A percentile compares a stretch with the other conserved stretches of the same genome.
Conservation (phyloP, 805 yeast species). For the Ogataea parapolymorpha region DNA sequence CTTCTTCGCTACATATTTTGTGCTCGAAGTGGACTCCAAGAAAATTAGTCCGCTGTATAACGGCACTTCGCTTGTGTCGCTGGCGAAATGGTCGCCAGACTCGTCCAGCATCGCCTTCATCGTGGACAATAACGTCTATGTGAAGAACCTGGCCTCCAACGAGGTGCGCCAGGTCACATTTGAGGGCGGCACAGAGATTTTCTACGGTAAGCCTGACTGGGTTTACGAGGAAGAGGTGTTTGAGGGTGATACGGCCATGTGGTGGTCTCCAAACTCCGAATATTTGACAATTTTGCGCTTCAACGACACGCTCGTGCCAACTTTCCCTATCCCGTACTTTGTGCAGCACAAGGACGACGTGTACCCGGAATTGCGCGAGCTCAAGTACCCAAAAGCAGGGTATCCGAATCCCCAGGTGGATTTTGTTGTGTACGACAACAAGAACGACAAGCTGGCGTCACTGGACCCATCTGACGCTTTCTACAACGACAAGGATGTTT, state of each 20-base stretch:
- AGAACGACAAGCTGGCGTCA: conserved; percentile 19
- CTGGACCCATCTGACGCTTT: conserved; percentile 35
- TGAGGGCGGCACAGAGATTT: conserved; percentile 68
- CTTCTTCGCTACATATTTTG: conserved; percentile 57
- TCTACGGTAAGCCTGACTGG: conserved; percentile 93
- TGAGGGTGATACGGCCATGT: conserved; percentile 62
- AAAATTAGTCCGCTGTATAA: conserved; percentile 24
- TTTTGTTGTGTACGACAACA: conserved; percentile 43
- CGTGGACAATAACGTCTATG: conserved; percentile 62
- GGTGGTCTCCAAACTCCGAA: conserved; percentile 86
- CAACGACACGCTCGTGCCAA: conserved; percentile 72
- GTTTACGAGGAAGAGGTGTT: conserved; percentile 90
- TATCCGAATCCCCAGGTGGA: conserved; percentile 66
- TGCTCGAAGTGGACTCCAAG: conserved; percentile 44
- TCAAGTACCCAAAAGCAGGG: conserved; percentile 88
- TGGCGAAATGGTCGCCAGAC: conserved; percentile 73
- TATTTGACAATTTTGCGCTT: conserved; percentile 60
- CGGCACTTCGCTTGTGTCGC: conserved; percentile 28
- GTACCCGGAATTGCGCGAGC: conserved; percentile 59
- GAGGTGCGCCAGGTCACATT: conserved; percentile 47
- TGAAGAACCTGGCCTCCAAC: conserved; percentile 37
- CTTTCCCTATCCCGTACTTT: conserved; percentile 71
- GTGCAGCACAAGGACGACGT: conserved; percentile 44
- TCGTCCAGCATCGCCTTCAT: conserved; percentile 67
- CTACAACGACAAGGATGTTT: conserved; percentile 39